phyloP scores from a whole-genome alignment of 495 filamentous ascomycete species.

The Trichocladium uniseriatum region DNA sequence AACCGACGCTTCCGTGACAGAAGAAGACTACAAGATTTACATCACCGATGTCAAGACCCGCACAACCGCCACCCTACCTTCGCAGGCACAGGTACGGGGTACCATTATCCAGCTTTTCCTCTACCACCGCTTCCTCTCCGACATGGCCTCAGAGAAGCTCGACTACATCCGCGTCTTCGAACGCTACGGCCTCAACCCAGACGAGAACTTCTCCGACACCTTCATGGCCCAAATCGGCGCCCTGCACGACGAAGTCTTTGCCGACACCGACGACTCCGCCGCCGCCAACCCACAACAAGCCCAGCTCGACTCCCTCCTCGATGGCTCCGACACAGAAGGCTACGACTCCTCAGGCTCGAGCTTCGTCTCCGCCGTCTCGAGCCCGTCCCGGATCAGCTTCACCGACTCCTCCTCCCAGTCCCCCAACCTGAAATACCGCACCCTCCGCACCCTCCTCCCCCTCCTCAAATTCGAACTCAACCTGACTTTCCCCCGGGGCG shows the following conservation, averaged over 20 bases:
- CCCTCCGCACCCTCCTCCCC: conserved; percentile 31
- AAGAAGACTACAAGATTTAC: conserved; percentile 66
- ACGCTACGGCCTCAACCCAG: conserved; percentile 58
- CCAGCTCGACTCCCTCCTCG: background rate
- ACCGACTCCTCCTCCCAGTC: background rate
- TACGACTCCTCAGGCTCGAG: background rate
- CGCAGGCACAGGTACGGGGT: conserved; percentile 58
- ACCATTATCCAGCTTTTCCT: conserved; percentile 82
- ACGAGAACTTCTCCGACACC: conserved; percentile 59
- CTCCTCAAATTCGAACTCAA: conserved; percentile 41
- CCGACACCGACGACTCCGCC: conserved; percentile 21
- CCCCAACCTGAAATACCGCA: conserved; percentile 25
- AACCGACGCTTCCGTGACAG: conserved; percentile 42
- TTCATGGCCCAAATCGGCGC: conserved; percentile 72
- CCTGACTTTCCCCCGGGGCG: conserved; percentile 46
- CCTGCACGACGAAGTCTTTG: conserved; percentile 51
- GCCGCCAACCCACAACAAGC: background rate
- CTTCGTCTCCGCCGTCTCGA: conserved; percentile 23
- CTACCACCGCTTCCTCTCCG: conserved; percentile 77
- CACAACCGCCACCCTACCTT: conserved; percentile 49
- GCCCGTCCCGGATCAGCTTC: conserved; percentile 27
- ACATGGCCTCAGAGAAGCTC: conserved; percentile 61
- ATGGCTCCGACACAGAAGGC: background rate
- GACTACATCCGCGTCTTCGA: conserved; percentile 55
- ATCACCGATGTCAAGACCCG: conserved; percentile 88